phyloP scores from a whole-genome alignment of 1,139 yeast species.

The Nakaseomyces bracarensis region DNA sequence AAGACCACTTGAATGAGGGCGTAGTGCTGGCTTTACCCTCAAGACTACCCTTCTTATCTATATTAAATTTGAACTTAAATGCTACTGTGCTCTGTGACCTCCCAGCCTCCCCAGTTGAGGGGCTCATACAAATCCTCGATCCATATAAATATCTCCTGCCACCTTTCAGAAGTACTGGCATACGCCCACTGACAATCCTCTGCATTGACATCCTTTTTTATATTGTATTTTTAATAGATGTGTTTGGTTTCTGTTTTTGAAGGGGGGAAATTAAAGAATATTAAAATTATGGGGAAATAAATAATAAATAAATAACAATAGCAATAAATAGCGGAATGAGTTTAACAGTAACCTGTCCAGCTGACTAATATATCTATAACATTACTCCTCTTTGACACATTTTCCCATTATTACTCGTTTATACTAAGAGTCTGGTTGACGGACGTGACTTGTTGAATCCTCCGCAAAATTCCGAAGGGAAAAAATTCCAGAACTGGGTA shows the following conservation, averaged over 20 bases:
- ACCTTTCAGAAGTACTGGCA: conserved; percentile 5
- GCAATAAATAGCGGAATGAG: no score
- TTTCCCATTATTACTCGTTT: background rate
- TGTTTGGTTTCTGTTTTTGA: background rate
- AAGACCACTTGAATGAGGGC: background rate
- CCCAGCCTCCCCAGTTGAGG: background rate
- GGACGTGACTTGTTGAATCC: background rate
- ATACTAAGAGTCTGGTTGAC: no score
- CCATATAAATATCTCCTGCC: conserved; percentile 5
- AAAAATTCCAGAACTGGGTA: background rate
- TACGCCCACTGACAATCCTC: background rate
- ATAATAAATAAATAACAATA: no score
- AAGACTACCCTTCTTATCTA: no score
- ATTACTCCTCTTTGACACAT: no score
- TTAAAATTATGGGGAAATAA: no score
- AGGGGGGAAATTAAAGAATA: no score
- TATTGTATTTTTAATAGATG: background rate
- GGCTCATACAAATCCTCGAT: background rate
- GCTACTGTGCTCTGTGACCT: conserved; percentile 1
- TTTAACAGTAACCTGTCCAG: no score
- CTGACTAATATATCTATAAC: no score
- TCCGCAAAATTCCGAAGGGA: conserved; percentile 4
- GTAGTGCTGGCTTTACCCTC: no score
- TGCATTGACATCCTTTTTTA: background rate
- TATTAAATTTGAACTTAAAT: conserved; percentile 6